Percentiles rank a stretch among this genome's conserved stretches.
These are phyloP conservation scores for Tylopilus plumbeoviolaceoides DNA, from an alignment of 768 basidiomycete species.

Conservation along the genomic window DNA sequence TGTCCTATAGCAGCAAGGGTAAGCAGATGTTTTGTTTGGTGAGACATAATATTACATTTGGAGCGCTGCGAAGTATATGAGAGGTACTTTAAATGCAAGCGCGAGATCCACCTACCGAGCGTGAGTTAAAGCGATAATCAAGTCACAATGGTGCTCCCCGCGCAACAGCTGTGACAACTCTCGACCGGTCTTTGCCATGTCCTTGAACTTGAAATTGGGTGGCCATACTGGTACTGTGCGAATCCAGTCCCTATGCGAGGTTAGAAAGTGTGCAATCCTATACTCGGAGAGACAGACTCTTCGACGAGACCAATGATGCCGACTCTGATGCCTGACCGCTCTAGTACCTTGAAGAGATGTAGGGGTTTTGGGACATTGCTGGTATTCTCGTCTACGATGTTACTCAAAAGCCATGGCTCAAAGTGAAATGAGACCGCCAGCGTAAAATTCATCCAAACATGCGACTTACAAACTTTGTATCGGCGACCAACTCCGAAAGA, in stretches of 20 bases:
- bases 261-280: neutral
- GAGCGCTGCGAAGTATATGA: conserved; percentile 20
- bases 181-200: conserved; percentile 71
- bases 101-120: conserved; percentile 46
- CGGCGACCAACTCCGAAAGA: conserved; percentile 60
- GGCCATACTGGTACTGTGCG: conserved; percentile 87
- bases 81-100: neutral
- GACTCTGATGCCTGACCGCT: conserved; percentile 64
- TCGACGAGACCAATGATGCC: conserved; percentile 88
- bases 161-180: conserved; percentile 71
- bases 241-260: conserved; percentile 73
- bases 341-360: conserved; percentile 59
- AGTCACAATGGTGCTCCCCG: conserved; percentile 67
- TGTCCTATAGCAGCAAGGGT: conserved; percentile 47
- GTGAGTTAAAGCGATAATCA: conserved; percentile 86
- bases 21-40: neutral
- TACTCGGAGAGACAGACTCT: conserved; percentile 43
- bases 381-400: conserved; percentile 71
- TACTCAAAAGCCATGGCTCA: conserved; percentile 91
- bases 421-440: neutral
- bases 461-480: conserved; percentile 69
- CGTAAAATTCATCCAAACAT: neutral
- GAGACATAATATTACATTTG: conserved; percentile 25
- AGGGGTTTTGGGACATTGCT: conserved; percentile 57
- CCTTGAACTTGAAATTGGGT: conserved; percentile 64